Conservation (phyloP, 257 asterid species). For the Ehretia macrophylla region DNA sequence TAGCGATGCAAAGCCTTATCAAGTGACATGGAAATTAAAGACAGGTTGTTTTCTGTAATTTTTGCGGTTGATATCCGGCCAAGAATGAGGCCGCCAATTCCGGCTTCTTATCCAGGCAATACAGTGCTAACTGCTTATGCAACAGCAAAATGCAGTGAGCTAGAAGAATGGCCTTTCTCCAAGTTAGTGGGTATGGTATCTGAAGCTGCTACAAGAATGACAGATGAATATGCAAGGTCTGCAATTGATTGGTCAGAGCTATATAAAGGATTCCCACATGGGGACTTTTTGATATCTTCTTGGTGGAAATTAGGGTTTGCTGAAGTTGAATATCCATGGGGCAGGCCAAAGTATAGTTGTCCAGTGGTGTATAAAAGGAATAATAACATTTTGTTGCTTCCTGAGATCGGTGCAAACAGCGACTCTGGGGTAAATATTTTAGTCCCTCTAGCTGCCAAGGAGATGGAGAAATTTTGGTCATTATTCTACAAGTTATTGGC, state of each 20-base stretch:
- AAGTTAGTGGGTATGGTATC: slow-evolving; percentile 46
- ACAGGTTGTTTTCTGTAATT: slow-evolving; percentile 45
- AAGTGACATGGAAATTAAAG: not conserved
- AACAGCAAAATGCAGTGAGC: slow-evolving; percentile 40
- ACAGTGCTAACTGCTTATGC: slow-evolving; percentile 75
- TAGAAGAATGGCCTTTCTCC: slow-evolving; percentile 48
- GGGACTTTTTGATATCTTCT: slow-evolving; percentile 76
- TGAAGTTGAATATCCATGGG: slow-evolving; percentile 80
- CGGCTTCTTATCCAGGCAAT: slow-evolving; percentile 59
- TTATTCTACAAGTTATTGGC: slow-evolving; percentile 37
- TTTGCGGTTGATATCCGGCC: slow-evolving; percentile 71
- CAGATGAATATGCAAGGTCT: slow-evolving; percentile 67
- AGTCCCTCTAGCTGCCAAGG: slow-evolving; percentile 68
- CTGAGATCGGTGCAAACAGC: slow-evolving; percentile 43
- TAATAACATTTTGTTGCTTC: slow-evolving; percentile 66
- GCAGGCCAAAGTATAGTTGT: slow-evolving; percentile 71
- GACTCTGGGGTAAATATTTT: slow-evolving; percentile 58
- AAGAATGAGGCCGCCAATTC: slow-evolving; percentile 60
- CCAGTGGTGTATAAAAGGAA: slow-evolving; percentile 73
- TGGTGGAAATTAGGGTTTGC: slow-evolving; percentile 94
- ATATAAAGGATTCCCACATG: slow-evolving; percentile 78
- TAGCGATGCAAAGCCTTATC: slow-evolving; percentile 92
- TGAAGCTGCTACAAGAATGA: slow-evolving; percentile 58
- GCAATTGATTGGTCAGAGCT: slow-evolving; percentile 86
- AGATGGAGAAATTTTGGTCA: slow-evolving; percentile 56